Evolutionary conservation across 179 eudicot species (phyloP), one percentile per base, ranked within the genome.

Genomic region (Vitellaria paradoxa): DNA sequence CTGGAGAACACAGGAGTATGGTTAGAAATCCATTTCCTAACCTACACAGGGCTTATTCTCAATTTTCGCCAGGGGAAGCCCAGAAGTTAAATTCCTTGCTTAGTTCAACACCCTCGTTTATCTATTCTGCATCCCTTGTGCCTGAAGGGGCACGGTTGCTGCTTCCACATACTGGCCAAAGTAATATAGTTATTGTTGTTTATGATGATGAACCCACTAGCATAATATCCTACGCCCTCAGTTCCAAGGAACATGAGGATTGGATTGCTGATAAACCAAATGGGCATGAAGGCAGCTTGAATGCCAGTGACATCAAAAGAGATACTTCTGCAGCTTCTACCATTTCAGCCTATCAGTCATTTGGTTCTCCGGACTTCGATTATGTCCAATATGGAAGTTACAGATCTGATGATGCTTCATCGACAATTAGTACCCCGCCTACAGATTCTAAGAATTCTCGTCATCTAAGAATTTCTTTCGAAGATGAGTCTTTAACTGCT

Each of bases 201-300:
- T 96, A 96, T 81, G 99, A 96, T 55, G 89, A 90, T 78, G 99
- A 96, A 80, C 99, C 99, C 68, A 87, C 98, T 46, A 96, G 97
- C 83, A 87, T 94, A 52, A 92, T 96, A 82, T 90, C 99, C 2
- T 92, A 94, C 77, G 99, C 93, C 73, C 92, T 94, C 68, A 86
- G 90, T 78, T 94, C 93, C 68, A 92, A 84, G 82, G 93, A 96
- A 80, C 84, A 94, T 66, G 89, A 87, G 68, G 93, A 89, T 59
- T 90, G 89, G 89, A 78, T 90, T 75, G 70, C 81, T 47, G 89
- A 78, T 75, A 85, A 81, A 76, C 78, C 76, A 7, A 84, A 63
- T 81, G 80, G 74, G 70, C 80, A 72, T 45, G 92, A 87, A 75
- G 70, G 84, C 59, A 77, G 77, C 73, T 79, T 73, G 75, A 81